A percentile compares a stretch with the other conserved stretches of the same genome.
Evolutionary conservation across 208 protist genomes (phyloP).

Genomic region (Trypanosoma avium): DNA sequence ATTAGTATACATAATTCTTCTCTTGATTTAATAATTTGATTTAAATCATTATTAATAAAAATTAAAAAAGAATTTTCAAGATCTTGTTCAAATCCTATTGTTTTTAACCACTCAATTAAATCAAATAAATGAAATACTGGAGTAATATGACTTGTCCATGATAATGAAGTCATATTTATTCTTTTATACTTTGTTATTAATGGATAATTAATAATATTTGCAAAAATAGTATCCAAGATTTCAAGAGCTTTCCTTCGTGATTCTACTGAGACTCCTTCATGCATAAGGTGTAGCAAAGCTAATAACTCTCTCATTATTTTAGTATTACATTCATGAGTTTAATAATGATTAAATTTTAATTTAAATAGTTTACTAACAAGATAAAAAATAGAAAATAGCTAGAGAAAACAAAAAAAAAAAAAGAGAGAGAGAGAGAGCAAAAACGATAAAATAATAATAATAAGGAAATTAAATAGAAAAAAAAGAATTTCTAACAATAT

Average conservation of each 20-base stretch:
- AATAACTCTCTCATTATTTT: slow-evolving; percentile 1
- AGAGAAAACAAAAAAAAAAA: neutral
- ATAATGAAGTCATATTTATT: slow-evolving; percentile 23
- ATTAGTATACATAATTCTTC: slow-evolving; percentile 11
- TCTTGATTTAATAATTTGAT: neutral
- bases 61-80: slow-evolving; percentile 15
- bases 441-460: neutral
- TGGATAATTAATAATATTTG: slow-evolving; percentile 23
- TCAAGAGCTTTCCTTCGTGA: slow-evolving; percentile 24
- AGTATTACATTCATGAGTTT: neutral
- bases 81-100: slow-evolving; percentile 22
- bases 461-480: no score
- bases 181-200: slow-evolving; percentile 18
- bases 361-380: neutral
- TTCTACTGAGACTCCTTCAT: slow-evolving; percentile 13
- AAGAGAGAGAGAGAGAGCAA: neutral
- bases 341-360: neutral
- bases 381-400: neutral
- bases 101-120: slow-evolving; percentile 25
- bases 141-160: slow-evolving; percentile 18
- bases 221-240: slow-evolving; percentile 20
- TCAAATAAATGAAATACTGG: slow-evolving; percentile 21
- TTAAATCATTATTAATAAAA: slow-evolving; percentile 1
- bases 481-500: no score
- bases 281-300: slow-evolving; percentile 13